A percentile compares a stretch with the other conserved stretches of the same genome.
Evolutionary conservation across 208 protist species (phyloP).

Genomic region (Wallacemonas sp.): DNA sequence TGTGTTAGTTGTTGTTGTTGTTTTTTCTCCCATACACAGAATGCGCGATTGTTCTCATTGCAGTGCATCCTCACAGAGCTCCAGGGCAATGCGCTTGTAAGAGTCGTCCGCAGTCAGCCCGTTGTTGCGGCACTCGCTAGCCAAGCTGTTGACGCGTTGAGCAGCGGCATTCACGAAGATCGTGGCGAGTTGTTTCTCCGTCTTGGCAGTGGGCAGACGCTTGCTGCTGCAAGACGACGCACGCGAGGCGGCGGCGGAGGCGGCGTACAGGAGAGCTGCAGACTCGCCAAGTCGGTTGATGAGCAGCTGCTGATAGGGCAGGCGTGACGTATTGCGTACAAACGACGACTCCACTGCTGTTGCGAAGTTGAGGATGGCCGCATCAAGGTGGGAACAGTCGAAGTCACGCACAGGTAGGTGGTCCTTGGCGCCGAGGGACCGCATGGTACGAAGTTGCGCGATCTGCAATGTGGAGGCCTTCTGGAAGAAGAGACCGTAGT

Average conservation of each 20-base stretch:
- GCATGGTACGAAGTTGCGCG: constrained; percentile 62
- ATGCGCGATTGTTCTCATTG: too few species aligned
- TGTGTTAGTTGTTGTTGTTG: background rate
- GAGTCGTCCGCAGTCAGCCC: constrained; percentile 82
- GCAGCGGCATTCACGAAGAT: constrained; percentile 65
- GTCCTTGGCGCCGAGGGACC: constrained; percentile 60
- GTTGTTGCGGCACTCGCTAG: constrained; percentile 64
- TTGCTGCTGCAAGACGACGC: constrained; percentile 71
- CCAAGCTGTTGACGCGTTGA: constrained; percentile 42
- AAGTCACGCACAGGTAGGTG: constrained; percentile 68
- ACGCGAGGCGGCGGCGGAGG: constrained; percentile 78
- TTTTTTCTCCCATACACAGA: background rate
- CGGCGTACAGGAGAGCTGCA: constrained; percentile 71
- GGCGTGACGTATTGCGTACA: constrained; percentile 66
- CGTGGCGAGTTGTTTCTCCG: constrained; percentile 64
- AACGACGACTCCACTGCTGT: constrained; percentile 78
- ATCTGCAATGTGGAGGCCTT: constrained; percentile 82
- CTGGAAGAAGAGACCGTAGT: constrained; percentile 83
- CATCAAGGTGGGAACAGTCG: constrained; percentile 65
- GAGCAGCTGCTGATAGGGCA: constrained; percentile 73
- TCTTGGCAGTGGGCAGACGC: constrained; percentile 57
- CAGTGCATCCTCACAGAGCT: constrained; percentile 71
- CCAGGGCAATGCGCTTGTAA: constrained; percentile 80
- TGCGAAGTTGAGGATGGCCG: constrained; percentile 76
- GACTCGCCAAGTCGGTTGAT: constrained; percentile 83